These are phyloP conservation scores for Ilyonectria mors-panacis DNA, from an alignment of 2,329 filamentous ascomycete genomes.

Conservation along the genomic window DNA sequence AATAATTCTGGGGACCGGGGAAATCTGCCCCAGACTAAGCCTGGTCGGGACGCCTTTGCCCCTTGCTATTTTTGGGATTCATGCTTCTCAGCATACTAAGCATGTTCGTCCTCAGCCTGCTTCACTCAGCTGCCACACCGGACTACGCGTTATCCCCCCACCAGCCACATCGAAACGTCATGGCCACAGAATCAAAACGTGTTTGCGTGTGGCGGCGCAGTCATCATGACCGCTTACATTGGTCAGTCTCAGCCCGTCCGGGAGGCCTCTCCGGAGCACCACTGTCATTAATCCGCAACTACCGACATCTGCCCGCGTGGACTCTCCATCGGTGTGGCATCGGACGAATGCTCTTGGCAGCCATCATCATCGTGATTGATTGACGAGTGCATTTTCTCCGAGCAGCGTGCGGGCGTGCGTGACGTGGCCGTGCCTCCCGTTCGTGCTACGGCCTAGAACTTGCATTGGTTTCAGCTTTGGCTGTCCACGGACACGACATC, in stretches of 20 bases:
- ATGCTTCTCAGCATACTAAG: too few species aligned
- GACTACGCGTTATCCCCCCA: background rate
- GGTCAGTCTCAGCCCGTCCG: background rate
- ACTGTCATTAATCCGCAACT: background rate
- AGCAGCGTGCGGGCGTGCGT: background rate
- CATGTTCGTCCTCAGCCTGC: too few species aligned
- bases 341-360: background rate
- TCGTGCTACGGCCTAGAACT: background rate
- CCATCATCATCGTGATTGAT: background rate
- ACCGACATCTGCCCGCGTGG: background rate
- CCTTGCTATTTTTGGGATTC: slow-evolving; percentile 5
- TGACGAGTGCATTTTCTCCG: background rate
- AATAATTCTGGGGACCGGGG: background rate
- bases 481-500: slow-evolving; percentile 1
- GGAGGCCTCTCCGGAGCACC: slow-evolving; percentile 3
- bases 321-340: background rate
- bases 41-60: background rate
- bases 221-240: background rate
- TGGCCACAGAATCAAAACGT: background rate
- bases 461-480: slow-evolving; percentile 6
- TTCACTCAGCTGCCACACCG: background rate
- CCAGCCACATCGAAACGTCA: background rate
- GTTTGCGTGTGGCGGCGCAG: background rate
- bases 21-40: background rate
- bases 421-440: background rate